These are phyloP conservation scores for Astrothelium macrocarpum DNA, from an alignment of 495 filamentous ascomycete genomes.

Conservation along the genomic window DNA sequence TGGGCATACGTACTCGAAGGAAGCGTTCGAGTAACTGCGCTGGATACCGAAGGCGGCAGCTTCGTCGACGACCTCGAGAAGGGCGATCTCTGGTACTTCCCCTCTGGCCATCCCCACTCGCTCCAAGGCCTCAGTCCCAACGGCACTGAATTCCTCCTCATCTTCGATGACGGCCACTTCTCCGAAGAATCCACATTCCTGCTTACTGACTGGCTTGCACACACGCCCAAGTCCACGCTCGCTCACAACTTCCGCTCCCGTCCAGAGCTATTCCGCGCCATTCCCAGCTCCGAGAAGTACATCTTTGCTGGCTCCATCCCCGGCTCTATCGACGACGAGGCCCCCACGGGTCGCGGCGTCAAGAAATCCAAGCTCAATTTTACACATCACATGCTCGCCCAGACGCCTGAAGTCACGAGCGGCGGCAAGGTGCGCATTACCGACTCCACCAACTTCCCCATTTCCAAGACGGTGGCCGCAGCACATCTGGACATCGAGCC, in stretches of 20 bases:
- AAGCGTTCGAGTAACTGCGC: slow-evolving; percentile 46
- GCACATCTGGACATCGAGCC: slow-evolving; percentile 54
- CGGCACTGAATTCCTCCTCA: slow-evolving; percentile 60
- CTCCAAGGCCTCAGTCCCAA: slow-evolving; percentile 56
- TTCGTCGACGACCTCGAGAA: slow-evolving; percentile 61
- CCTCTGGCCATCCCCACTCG: slow-evolving; percentile 59
- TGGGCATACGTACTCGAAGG: slow-evolving; percentile 59
- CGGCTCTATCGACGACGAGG: slow-evolving; percentile 40
- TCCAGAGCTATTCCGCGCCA: slow-evolving; percentile 47
- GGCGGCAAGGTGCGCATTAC: slow-evolving; percentile 54
- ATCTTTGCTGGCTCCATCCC: slow-evolving; percentile 50
- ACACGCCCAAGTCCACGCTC: slow-evolving; percentile 53
- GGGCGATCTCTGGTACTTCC: slow-evolving; percentile 69
- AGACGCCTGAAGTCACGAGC: slow-evolving; percentile 42
- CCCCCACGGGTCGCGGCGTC: slow-evolving; percentile 32
- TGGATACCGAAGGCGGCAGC: slow-evolving; percentile 58
- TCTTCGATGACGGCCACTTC: slow-evolving; percentile 61
- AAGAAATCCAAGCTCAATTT: slow-evolving; percentile 52
- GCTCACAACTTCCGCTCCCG: slow-evolving; percentile 55
- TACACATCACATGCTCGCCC: slow-evolving; percentile 52
- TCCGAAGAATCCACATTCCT: slow-evolving; percentile 63
- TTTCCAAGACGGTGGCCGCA: slow-evolving; percentile 54
- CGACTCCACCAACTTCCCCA: slow-evolving; percentile 56
- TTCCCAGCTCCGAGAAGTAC: slow-evolving; percentile 54
- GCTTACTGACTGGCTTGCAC: slow-evolving; percentile 57